These are phyloP conservation scores for Cephaloascus albidus DNA, from an alignment of 805 yeast species.

Conservation along the genomic window DNA sequence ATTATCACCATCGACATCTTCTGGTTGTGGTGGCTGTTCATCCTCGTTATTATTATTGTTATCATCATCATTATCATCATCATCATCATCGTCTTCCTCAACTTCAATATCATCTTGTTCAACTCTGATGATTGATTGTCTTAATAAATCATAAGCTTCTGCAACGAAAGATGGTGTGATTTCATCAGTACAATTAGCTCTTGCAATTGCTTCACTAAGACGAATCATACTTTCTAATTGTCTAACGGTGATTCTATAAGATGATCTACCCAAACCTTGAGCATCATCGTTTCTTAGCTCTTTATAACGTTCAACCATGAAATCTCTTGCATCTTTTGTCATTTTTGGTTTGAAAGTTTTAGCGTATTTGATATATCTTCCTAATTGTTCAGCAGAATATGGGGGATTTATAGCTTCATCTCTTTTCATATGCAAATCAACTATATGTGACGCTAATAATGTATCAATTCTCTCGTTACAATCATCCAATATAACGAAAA, in stretches of 20 bases:
- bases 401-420: slow-evolving; percentile 91
- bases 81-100: slow-evolving; percentile 47
- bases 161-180: slow-evolving; percentile 80
- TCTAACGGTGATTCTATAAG: slow-evolving; percentile 93
- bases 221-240: slow-evolving; percentile 93
- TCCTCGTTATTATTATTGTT: slow-evolving; percentile 6
- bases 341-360: slow-evolving; percentile 85
- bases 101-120: slow-evolving; percentile 89
- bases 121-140: slow-evolving; percentile 88
- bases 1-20: slow-evolving; percentile 6
- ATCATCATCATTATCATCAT: slow-evolving; percentile 12
- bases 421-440: slow-evolving; percentile 80
- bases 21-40: slow-evolving; percentile 1
- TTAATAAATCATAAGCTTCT: slow-evolving; percentile 83
- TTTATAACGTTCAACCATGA: slow-evolving; percentile 69
- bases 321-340: slow-evolving; percentile 72
- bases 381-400: slow-evolving; percentile 76
- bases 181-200: slow-evolving; percentile 90
- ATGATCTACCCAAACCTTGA: slow-evolving; percentile 74
- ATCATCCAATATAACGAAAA: slow-evolving; percentile 90
- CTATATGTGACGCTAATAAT: slow-evolving; percentile 85
- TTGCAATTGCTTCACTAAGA: slow-evolving; percentile 90
- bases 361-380: slow-evolving; percentile 86
- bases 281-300: slow-evolving; percentile 86
- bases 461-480: slow-evolving; percentile 88